Evolutionary conservation across 2,329 filamentous ascomycete genomes (phyloP).

Genomic region (Neopestalotiopsis sp.): DNA sequence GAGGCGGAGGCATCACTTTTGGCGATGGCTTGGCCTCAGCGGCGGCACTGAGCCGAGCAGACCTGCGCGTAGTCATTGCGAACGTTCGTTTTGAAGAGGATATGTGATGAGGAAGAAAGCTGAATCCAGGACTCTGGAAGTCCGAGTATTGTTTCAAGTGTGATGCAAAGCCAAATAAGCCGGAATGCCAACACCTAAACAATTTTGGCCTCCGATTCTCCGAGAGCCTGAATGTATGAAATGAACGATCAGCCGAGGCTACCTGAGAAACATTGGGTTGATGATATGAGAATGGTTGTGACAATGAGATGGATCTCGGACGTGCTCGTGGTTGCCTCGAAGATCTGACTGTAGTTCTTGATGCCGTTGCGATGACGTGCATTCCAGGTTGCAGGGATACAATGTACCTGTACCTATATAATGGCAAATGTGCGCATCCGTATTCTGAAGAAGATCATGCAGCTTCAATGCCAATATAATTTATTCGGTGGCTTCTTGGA

Average conservation of each 20-base stretch:
- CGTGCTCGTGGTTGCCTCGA: not conserved
- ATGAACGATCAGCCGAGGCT: not conserved
- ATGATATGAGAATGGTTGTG: not conserved
- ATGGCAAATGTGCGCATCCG: not conserved
- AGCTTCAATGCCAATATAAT: too few relatives aligned
- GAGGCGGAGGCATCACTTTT: slow-evolving; percentile 25
- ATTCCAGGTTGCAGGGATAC: not conserved
- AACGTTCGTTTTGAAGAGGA: not conserved
- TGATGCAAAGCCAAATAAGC: too few relatives aligned
- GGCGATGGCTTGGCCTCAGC: slow-evolving; percentile 25
- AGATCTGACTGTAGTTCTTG: not conserved
- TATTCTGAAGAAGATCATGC: too few relatives aligned
- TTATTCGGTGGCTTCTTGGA: not conserved
- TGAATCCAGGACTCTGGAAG: not conserved
- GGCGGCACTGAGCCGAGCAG: slow-evolving; percentile 33
- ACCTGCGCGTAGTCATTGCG: slow-evolving; percentile 37
- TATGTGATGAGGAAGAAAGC: not conserved
- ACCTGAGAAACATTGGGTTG: not conserved
- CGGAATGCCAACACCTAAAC: not conserved
- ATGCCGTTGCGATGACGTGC: not conserved
- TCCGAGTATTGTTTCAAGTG: not conserved
- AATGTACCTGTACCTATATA: too few relatives aligned
- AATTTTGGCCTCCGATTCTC: not conserved
- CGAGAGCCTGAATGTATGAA: not conserved
- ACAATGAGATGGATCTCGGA: not conserved